Base-by-base conservation (phyloP, 768 basidiomycete species). In the Terana coerulea region DNA sequence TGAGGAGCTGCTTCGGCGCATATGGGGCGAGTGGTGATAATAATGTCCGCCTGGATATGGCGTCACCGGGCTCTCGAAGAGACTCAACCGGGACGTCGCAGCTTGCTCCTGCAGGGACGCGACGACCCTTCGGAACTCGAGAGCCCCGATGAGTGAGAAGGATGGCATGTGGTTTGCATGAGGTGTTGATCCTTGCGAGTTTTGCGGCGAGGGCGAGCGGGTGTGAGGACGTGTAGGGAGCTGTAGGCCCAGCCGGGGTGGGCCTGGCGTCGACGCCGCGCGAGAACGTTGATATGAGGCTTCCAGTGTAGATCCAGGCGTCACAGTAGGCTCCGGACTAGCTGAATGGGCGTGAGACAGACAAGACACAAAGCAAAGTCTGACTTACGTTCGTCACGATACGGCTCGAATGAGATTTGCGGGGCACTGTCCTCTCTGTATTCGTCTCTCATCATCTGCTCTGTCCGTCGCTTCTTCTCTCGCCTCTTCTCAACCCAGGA, bases 101-200 rank as follows among this genome's bases (percentile, higher is more conserved):
- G 86, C 84, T 60, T 94, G 83, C 43, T 75, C 75, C 56, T 83
- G 81, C 21, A 99, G 74, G 0, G 87, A 84, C 10, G 87, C 77
- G 19, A 99, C 87, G 21, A 98, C 88, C 53, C 94, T 86, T 15
- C 94, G 79, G 69, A 99, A 99, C 67, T 99, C 97, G 37, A 99
- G 79, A 0, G 97, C 97, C 8, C 95, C 92, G 4, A 98, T 80
- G 1, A 99, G 79, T 2, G 95, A 98, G 61, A 92, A 92, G 0
- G 88, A 90, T 2, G 88, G 88, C 68, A 91, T 78, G 54, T 81
- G 79, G 9, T 68, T 66, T 31, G 72, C 66, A 21, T 68, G 67
- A 2, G 52, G 48, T 7, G 41, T 50, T n/a, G 49, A 37, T 9
- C 40, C 37, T 2, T 25, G 53, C 21, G 75, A 53, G 59, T 65